Evolutionary conservation across 768 basidiomycete genomes (phyloP), one percentile per base, ranked within the genome.

Genomic region (Thelephora aurantiotincta): DNA sequence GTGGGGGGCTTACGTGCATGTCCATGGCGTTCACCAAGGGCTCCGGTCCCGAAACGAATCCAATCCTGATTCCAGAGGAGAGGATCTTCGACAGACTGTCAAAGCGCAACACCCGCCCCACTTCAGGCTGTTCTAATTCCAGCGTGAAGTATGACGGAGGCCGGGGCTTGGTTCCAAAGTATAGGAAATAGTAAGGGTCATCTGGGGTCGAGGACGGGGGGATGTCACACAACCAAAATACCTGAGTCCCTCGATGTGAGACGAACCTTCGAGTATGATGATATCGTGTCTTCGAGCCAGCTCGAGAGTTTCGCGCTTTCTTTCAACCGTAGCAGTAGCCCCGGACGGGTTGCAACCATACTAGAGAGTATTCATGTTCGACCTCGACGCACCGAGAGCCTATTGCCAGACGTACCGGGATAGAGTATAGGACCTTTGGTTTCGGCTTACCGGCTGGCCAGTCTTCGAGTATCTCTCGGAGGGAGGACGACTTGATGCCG

Each of bases 341-440:
- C 92, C 92, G 5, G 83, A 87, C 2, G 90, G 92, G 63, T 94
- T 93, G 54, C 83, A 84, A 30, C 90, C 91, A 57, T 84, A 84
- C 82, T 86, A 49, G 13, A 41, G 9, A 54, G 44, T 4, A 30
- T 30, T 30, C 26, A 30, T 30, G 26, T 30, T 30, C 26, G 26
- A 30, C 9, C 26, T 52, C 26, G 5, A 48, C 35, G 49, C 43
- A 34, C 49, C 33, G 18, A 23, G 42, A 35, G 26, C n/a, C 20
- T 26, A 35, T 13, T 36, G 2, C n/a, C 14, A 20, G 9, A 49
- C 48, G 59, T 59, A 85, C 83, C 5, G 80, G 82, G 35, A 91
- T 80, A 2, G 80, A 90, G 64, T 94, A 96, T 38, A 96, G 66
- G 0, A 81, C 68, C 61, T 77, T 88, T 5, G 91, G 92, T 57